These are phyloP conservation scores for Umbelopsis vinacea DNA, from an alignment of 192 early-diverging fungal species.

Conservation along the genomic window DNA sequence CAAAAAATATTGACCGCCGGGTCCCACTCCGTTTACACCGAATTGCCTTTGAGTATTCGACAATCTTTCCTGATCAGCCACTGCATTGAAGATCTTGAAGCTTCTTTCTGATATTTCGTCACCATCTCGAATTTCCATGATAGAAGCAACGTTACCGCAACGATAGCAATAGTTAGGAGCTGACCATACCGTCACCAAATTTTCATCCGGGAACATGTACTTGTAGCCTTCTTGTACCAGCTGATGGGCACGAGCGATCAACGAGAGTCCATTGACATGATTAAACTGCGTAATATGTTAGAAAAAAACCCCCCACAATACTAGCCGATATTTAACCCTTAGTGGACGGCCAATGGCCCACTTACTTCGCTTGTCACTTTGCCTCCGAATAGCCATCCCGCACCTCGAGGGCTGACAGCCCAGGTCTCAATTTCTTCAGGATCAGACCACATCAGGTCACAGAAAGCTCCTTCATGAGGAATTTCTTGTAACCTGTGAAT, in stretches of 20 bases:
- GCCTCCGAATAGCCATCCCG: slow-evolving; percentile 95
- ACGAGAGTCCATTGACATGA: slow-evolving; percentile 86
- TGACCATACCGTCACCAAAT: slow-evolving; percentile 95
- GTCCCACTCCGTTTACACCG: slow-evolving; percentile 33
- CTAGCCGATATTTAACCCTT: too few relatives aligned
- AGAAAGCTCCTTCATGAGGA: slow-evolving; percentile 94
- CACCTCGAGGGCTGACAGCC: slow-evolving; percentile 89
- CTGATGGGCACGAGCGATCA: slow-evolving; percentile 96
- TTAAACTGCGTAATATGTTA: slow-evolving; percentile 67
- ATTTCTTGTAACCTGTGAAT: slow-evolving; percentile 95
- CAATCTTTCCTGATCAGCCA: slow-evolving; percentile 86
- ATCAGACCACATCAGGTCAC: slow-evolving; percentile 97
- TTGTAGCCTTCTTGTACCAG: slow-evolving; percentile 98
- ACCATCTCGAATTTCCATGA: slow-evolving; percentile 84
- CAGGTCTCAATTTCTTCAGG: slow-evolving; percentile 94
- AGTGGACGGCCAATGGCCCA: not conserved
- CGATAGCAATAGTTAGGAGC: slow-evolving; percentile 95
- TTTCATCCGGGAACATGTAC: slow-evolving; percentile 91
- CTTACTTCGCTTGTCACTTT: slow-evolving; percentile 90
- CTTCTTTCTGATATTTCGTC: slow-evolving; percentile 78
- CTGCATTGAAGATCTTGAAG: slow-evolving; percentile 97
- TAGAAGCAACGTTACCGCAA: slow-evolving; percentile 95
- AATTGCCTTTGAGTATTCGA: slow-evolving; percentile 38
- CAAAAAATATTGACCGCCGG: slow-evolving; percentile 49
- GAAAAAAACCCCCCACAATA: not conserved